phyloP scores from a whole-genome alignment of 2,329 filamentous ascomycete genomes.

The Fusarium praegraminearum region DNA sequence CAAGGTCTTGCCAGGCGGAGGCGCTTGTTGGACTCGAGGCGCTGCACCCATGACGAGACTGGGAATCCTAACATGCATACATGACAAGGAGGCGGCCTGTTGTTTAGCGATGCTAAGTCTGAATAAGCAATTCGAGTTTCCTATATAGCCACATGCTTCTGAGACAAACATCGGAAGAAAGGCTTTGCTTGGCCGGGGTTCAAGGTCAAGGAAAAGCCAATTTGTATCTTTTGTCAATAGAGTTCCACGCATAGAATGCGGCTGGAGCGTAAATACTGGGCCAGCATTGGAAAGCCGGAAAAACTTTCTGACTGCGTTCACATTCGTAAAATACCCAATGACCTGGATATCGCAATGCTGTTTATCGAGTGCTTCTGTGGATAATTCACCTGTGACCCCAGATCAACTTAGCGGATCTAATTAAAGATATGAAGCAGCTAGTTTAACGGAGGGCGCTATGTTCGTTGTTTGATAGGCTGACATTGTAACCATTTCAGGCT shows the following conservation, averaged over 20 bases:
- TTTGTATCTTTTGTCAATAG: constrained; percentile 7
- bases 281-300: background rate
- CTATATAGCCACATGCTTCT: constrained; percentile 32
- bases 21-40: constrained; percentile 42
- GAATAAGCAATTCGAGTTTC: constrained; percentile 36
- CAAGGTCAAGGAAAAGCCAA: background rate
- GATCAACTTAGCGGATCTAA: constrained; percentile 13
- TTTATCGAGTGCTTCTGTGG: background rate
- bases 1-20: constrained; percentile 27
- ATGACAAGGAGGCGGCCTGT: constrained; percentile 35
- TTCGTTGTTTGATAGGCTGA: constrained; percentile 4
- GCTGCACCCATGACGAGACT: constrained; percentile 14
- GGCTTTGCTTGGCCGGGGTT: constrained; percentile 8
- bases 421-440: constrained; percentile 22
- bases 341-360: background rate
- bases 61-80: constrained; percentile 20
- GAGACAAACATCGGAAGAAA: constrained; percentile 40
- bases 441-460: constrained; percentile 7
- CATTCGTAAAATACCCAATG: constrained; percentile 10
- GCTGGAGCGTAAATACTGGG: background rate
- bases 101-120: constrained; percentile 27
- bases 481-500: constrained; percentile 6
- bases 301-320: background rate
- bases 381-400: constrained; percentile 4
- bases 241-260: constrained; percentile 2